Conservation (phyloP, 106 monocot genomes). For the Allium sativum region DNA sequence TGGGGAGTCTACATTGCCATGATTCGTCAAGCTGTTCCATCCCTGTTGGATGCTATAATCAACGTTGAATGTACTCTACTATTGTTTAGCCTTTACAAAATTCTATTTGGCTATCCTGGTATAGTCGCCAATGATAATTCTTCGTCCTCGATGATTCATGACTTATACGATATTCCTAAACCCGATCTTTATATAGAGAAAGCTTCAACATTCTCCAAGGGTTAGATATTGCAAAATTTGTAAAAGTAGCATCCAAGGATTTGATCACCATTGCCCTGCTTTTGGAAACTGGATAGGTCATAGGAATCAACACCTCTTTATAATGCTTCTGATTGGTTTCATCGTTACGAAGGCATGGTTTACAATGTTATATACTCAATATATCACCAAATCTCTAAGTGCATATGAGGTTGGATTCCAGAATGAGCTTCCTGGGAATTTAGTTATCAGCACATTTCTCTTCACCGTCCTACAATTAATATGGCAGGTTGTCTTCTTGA, state of each 20-base stretch:
- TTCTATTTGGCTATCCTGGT: conserved; percentile 66
- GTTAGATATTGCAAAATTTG: conserved; percentile 50
- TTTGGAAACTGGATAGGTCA: conserved; percentile 98
- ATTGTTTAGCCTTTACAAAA: conserved; percentile 66
- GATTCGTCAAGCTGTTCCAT: conserved; percentile 34
- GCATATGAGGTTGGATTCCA: too few species aligned
- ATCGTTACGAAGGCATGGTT: conserved; percentile 60
- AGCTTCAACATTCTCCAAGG: conserved; percentile 21
- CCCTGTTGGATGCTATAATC: conserved; percentile 39
- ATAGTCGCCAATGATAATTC: conserved; percentile 25
- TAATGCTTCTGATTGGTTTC: conserved; percentile 69
- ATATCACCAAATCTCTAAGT: too few species aligned
- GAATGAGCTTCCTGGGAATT: conserved; percentile 32
- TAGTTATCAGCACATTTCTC: conserved; percentile 64
- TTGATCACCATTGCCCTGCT: conserved; percentile 78
- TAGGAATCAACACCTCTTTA: conserved; percentile 76
- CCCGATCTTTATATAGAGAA: conserved; percentile 19
- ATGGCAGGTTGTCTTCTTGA: conserved; percentile 99
- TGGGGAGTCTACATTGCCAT: conserved; percentile 35
- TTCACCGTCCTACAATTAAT: conserved; percentile 63
- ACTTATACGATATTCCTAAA: conserved; percentile 18
- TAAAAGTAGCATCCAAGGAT: conserved; percentile 42
- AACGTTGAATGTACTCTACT: conserved; percentile 53
- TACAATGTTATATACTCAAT: conserved; percentile 45
- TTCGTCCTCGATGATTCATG: conserved; percentile 12